phyloP scores from a whole-genome alignment of 2,329 filamentous ascomycete genomes.

The Pseudocercospora fijiensis region DNA sequence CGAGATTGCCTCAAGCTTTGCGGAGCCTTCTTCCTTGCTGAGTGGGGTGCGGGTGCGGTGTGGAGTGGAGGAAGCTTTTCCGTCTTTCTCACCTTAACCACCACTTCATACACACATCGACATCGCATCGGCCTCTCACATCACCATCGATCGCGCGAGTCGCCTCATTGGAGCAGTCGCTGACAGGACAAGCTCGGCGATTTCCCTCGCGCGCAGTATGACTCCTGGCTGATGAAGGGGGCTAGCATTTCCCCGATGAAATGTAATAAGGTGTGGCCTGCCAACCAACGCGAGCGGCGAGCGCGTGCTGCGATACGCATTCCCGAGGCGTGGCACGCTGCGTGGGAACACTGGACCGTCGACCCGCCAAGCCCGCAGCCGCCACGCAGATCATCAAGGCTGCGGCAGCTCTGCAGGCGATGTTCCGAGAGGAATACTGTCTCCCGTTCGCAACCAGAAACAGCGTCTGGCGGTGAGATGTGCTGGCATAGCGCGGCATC shows the following conservation, averaged over 20 bases:
- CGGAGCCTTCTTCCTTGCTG: background rate
- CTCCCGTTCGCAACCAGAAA: background rate
- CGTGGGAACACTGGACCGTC: background rate
- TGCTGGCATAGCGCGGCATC: constrained; percentile 12
- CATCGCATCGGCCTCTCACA: background rate
- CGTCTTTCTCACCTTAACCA: background rate
- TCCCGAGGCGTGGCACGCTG: background rate
- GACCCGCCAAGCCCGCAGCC: background rate
- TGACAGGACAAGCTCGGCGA: background rate
- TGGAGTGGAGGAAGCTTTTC: background rate
- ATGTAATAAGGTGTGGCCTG: background rate
- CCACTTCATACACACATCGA: background rate
- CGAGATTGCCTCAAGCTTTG: background rate
- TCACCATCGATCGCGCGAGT: background rate
- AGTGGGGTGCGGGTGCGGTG: too few relatives aligned
- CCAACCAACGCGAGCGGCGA: too few relatives aligned
- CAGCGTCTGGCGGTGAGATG: constrained; percentile 12
- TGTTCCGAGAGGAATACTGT: background rate
- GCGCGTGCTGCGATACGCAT: background rate
- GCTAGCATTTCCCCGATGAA: background rate
- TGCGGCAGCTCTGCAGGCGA: background rate
- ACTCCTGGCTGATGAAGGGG: constrained; percentile 1
- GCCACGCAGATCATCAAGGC: background rate
- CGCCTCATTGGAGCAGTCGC: background rate
- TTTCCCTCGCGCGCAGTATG: background rate